These are phyloP conservation scores for Prototheca wickerhamii DNA, from an alignment of 163 green algal species.

Conservation along the genomic window DNA sequence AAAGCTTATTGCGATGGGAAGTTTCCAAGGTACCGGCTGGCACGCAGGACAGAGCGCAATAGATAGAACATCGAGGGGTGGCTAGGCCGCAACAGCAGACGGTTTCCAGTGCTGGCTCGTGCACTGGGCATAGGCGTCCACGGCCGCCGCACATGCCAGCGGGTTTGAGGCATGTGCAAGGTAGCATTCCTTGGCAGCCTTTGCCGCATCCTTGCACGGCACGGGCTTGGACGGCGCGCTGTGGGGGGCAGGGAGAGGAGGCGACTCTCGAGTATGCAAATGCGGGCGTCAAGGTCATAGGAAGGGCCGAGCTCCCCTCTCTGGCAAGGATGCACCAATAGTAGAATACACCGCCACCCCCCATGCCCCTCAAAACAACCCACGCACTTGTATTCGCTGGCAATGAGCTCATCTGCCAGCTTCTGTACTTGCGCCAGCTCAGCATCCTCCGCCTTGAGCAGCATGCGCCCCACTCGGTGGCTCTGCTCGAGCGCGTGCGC, in stretches of 20 bases:
- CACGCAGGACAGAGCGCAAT: neutral
- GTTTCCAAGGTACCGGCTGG: too few relatives aligned
- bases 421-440: conserved; percentile 22
- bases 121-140: conserved; percentile 23
- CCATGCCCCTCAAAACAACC: neutral
- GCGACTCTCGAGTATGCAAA: too few relatives aligned
- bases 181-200: conserved; percentile 28
- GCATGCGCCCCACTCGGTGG: conserved; percentile 16
- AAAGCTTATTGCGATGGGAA: too few relatives aligned
- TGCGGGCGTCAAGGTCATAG: neutral
- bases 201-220: conserved; percentile 14
- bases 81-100: neutral
- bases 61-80: neutral
- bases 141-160: conserved; percentile 14
- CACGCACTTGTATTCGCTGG: conserved; percentile 17
- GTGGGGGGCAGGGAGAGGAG: neutral
- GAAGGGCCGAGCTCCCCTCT: neutral
- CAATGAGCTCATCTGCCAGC: conserved; percentile 25
- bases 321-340: neutral
- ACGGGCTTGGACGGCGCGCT: conserved; percentile 7
- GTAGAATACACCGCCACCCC: neutral
- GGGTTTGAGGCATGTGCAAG: conserved; percentile 9
- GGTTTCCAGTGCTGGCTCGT: conserved; percentile 6
- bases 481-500: conserved; percentile 19
- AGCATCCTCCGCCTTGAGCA: conserved; percentile 29